Evolutionary conservation across 768 basidiomycete genomes (phyloP).

Genomic region (Lactarius psammicola): DNA sequence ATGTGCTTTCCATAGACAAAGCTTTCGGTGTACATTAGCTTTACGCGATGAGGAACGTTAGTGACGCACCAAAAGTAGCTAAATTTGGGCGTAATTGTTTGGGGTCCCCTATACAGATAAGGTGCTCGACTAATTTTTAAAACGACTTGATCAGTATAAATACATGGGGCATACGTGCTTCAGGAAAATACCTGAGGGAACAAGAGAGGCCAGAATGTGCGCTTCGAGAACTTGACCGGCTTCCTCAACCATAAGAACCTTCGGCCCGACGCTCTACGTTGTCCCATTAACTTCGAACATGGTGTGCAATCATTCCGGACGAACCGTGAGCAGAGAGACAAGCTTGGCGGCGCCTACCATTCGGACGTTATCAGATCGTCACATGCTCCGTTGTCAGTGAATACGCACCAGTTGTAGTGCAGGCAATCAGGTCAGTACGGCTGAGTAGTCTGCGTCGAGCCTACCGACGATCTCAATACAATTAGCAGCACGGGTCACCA

Average conservation of each 20-base stretch:
- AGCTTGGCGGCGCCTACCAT: slow-evolving; percentile 65
- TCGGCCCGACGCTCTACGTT: slow-evolving; percentile 53
- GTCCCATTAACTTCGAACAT: not conserved
- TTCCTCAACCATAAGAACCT: slow-evolving; percentile 71
- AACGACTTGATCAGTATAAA: not conserved
- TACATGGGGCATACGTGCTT: not conserved
- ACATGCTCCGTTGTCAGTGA: not conserved
- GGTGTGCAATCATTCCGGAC: slow-evolving; percentile 4
- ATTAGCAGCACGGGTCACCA: not conserved
- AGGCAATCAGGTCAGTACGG: slow-evolving; percentile 63
- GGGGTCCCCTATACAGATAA: slow-evolving; percentile 79
- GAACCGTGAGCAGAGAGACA: slow-evolving; percentile 53
- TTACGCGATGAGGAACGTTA: not conserved
- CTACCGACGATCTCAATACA: slow-evolving; percentile 37
- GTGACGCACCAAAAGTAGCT: slow-evolving; percentile 56
- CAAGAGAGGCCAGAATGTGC: slow-evolving; percentile 63
- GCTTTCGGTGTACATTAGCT: slow-evolving; percentile 39
- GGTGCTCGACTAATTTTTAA: slow-evolving; percentile 49
- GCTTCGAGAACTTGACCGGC: slow-evolving; percentile 83
- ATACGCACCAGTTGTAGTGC: slow-evolving; percentile 68
- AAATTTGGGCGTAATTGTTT: slow-evolving; percentile 69
- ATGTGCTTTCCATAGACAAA: slow-evolving; percentile 65
- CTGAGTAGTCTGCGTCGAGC: slow-evolving; percentile 53
- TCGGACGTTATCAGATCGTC: not conserved
- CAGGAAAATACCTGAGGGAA: slow-evolving; percentile 39